Evolutionary conservation across 2,329 filamentous ascomycete species (phyloP).

Genomic region (Tolypocladium sp.): DNA sequence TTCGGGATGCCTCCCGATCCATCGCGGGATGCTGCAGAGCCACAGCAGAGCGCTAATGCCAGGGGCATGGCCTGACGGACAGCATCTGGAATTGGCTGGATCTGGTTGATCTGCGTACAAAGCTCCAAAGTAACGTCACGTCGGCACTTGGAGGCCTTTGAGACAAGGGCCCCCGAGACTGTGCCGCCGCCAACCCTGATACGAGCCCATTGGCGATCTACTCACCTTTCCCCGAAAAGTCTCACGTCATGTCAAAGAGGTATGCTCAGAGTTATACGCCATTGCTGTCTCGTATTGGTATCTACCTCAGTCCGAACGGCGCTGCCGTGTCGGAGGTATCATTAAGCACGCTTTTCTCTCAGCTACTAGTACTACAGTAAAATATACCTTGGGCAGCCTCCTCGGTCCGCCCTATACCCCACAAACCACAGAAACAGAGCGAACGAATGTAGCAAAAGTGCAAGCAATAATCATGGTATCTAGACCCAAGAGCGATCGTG

Average conservation of each 20-base stretch:
- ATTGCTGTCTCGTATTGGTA: slow-evolving; percentile 3
- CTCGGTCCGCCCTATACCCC: background rate
- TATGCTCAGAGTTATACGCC: background rate
- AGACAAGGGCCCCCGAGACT: too few species aligned
- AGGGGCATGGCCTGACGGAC: background rate
- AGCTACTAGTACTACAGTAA: background rate
- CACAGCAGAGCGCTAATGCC: background rate
- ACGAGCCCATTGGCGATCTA: background rate
- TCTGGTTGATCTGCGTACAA: background rate
- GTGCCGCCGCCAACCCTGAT: background rate
- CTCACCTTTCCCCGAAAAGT: background rate
- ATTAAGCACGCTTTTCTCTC: slow-evolving; percentile 15
- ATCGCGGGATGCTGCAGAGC: background rate
- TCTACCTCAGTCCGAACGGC: slow-evolving; percentile 1
- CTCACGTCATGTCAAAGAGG: background rate
- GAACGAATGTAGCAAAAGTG: slow-evolving; percentile 2
- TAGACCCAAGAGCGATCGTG: slow-evolving; percentile 13
- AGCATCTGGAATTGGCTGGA: background rate
- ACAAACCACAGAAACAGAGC: background rate
- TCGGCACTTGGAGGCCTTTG: background rate
- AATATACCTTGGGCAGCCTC: background rate
- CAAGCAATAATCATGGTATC: slow-evolving; percentile 10
- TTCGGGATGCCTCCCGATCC: background rate
- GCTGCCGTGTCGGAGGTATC: slow-evolving; percentile 2
- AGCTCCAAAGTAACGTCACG: slow-evolving; percentile 1